Base-by-base conservation (phyloP, 352 stramenopile species). In the Lagenidium sp. region DNA sequence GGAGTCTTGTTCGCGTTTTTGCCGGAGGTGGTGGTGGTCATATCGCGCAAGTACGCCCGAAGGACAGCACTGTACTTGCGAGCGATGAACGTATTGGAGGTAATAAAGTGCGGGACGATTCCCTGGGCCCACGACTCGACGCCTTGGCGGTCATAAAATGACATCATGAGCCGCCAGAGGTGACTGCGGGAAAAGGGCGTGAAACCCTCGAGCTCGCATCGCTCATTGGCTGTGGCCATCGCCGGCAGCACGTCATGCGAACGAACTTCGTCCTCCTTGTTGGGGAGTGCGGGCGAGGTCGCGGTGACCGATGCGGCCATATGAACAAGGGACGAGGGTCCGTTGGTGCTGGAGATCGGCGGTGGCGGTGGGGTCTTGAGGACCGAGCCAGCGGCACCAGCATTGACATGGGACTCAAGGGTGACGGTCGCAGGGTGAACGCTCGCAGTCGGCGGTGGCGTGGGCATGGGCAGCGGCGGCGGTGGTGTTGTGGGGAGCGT, bases 21-120 rank as follows among this genome's bases (percentile, higher is more conserved):
- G n/a, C n/a, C n/a, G n/a, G n/a, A n/a, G n/a, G n/a, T n/a, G n/a
- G n/a, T n/a, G n/a, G n/a, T n/a, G n/a, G n/a, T n/a, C n/a, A n/a
- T n/a, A n/a, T n/a, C n/a, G 43, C 72, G 63, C 36, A 89, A 68
- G 53, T 81, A 92, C 6, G 74, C 69, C 7, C 56, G 52, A 18
- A 92, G 47, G 20, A 89, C 59, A 34, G 77, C 75, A 41, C 74
- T 82, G 58, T 97, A 97, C 21, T 75, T 70, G 45, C 89, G 87
- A 29, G 83, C 90, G 46, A 98, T 97, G 63, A 97, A 97, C 8
- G 79, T 82, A 53, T 98, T 98, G 54, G 83, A 98, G 22, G 90
- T 97, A 57, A 97, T 97, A 50, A 98, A 98, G 67, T 97, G 90
- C 21, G 92, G 92, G 31, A 98, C 92, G 37, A 98, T 97, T 36